Evolutionary conservation across 2,329 filamentous ascomycete genomes (phyloP).

Genomic region (Ophiostoma tasmaniense): DNA sequence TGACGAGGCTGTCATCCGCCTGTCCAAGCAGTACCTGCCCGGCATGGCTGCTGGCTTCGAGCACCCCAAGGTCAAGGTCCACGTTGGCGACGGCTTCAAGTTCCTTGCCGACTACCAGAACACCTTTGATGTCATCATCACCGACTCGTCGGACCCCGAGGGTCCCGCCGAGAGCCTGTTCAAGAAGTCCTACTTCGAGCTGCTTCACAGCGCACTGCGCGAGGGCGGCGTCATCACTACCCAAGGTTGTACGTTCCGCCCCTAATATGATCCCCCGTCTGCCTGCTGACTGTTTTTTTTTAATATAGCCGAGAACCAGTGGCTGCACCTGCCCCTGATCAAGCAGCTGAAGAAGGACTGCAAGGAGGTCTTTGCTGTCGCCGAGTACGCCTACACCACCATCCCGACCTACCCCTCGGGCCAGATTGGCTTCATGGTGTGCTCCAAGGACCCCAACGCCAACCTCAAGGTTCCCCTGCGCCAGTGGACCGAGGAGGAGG

Average conservation of each 20-base stretch:
- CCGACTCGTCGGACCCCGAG: conserved; percentile 94
- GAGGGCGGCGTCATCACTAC: conserved; percentile 98
- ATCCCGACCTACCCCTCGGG: conserved; percentile 98
- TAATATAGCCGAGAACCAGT: conserved; percentile 89
- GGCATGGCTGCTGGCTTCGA: conserved; percentile 88
- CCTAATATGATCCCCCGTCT: conserved; percentile 4
- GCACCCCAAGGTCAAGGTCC: conserved; percentile 86
- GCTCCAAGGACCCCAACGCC: conserved; percentile 82
- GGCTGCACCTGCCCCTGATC: conserved; percentile 94
- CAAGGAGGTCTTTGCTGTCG: conserved; percentile 93
- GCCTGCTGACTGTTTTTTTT: conserved; percentile 13
- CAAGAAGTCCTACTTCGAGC: conserved; percentile 97
- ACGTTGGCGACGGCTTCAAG: conserved; percentile 97
- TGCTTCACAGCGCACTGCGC: conserved; percentile 79
- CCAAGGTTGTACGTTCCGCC: conserved; percentile 89
- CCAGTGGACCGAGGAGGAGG: conserved; percentile 74
- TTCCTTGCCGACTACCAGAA: conserved; percentile 96
- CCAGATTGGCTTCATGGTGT: conserved; percentile 99
- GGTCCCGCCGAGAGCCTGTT: conserved; percentile 93
- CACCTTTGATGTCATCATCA: conserved; percentile 98
- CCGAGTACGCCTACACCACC: conserved; percentile 97
- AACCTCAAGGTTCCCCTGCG: conserved; percentile 81
- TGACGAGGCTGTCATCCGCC: conserved; percentile 95
- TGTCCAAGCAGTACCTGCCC: conserved; percentile 96
- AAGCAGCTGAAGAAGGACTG: conserved; percentile 92